phyloP scores from a whole-genome alignment of 345 rosid genomes.

The Corymbia maculata region DNA sequence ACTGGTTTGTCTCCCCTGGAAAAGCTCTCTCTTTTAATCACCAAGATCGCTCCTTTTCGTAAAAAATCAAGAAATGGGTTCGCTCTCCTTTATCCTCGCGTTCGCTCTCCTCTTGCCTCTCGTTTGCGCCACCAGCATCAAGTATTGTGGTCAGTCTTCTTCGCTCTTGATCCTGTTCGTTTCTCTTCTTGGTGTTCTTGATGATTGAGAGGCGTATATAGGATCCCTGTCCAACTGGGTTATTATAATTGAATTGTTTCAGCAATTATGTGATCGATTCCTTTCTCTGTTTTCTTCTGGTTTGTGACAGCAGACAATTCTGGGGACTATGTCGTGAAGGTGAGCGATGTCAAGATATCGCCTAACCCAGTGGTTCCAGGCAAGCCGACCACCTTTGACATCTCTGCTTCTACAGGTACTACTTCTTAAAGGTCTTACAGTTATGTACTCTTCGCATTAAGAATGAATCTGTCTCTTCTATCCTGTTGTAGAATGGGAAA shows the following conservation, averaged over 20 bases:
- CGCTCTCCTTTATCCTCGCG: not conserved
- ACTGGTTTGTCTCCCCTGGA: not conserved
- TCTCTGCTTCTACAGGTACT: conserved; percentile 51
- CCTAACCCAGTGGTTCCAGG: conserved; percentile 53
- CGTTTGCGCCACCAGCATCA: not conserved
- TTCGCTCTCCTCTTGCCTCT: not conserved
- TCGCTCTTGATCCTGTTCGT: not conserved
- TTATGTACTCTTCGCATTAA: not conserved
- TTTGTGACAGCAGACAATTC: conserved; percentile 26
- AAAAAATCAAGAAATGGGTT: not conserved
- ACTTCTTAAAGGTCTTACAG: not conserved
- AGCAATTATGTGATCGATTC: not conserved
- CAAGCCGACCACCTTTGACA: conserved; percentile 38
- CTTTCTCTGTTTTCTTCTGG: not conserved
- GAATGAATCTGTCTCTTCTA: not conserved
- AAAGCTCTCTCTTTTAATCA: not conserved
- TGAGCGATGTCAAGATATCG: conserved; percentile 35
- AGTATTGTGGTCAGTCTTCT: conserved; percentile 1
- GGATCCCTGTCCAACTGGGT: not conserved
- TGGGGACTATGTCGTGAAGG: conserved; percentile 33
- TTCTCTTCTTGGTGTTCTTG: not conserved
- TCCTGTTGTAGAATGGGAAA: not conserved
- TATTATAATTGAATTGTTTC: not conserved
- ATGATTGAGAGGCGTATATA: not conserved
- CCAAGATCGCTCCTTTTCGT: not conserved